phyloP scores from a whole-genome alignment of 768 basidiomycete species.

The Coprinellus micaceus region DNA sequence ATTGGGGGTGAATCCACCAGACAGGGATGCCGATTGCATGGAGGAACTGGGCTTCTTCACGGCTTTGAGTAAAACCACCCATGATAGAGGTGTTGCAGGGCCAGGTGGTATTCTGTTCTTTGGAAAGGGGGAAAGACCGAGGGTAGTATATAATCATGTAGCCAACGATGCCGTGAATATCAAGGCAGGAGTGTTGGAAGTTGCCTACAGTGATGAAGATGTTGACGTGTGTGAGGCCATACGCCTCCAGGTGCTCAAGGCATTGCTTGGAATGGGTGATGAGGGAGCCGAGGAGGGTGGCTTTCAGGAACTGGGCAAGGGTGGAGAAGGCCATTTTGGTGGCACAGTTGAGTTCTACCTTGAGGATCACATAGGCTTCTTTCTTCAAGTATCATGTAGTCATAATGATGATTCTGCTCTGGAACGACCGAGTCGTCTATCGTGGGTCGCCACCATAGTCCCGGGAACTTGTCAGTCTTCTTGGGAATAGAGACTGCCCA shows the following conservation, averaged over 20 bases:
- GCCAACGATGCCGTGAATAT: not conserved
- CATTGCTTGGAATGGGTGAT: not conserved
- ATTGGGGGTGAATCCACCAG: not conserved
- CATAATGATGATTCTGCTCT: not conserved
- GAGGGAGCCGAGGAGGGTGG: not conserved
- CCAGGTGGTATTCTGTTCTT: not conserved
- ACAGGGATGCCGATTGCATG: not conserved
- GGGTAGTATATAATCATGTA: not conserved
- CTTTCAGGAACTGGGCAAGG: not conserved
- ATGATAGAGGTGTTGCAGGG: not conserved
- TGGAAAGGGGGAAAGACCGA: not conserved
- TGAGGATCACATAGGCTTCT: not conserved
- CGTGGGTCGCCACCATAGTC: too few relatives aligned
- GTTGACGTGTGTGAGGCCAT: not conserved
- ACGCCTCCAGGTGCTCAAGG: not conserved
- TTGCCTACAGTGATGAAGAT: not conserved
- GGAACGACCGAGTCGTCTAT: not conserved
- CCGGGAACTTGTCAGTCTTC: too few relatives aligned
- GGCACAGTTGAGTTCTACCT: not conserved
- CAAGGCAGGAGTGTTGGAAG: not conserved
- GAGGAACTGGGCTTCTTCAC: not conserved
- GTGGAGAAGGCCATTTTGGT: too few relatives aligned
- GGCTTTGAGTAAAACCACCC: not conserved
- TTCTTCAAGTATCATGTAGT: not conserved
- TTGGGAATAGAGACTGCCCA: too few relatives aligned